Evolutionary conservation across 1,284 basidiomycete species (phyloP).

Genomic region (Schizopora paradoxa): DNA sequence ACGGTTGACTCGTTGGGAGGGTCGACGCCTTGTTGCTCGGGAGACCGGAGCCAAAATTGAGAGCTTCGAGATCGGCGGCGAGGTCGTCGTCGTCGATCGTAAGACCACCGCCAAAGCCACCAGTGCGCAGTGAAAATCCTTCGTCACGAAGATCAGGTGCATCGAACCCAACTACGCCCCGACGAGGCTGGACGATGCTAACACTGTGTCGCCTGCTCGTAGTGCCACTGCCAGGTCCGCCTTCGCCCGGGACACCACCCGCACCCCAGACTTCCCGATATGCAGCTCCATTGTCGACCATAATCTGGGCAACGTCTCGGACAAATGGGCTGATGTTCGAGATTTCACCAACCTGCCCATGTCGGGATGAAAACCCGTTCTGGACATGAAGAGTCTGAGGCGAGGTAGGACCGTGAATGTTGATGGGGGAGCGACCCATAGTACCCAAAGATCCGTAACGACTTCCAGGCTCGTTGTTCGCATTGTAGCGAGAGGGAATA

Average conservation of each 20-base stretch:
- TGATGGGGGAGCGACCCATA: conserved; percentile 46
- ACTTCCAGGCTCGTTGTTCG: conserved; percentile 56
- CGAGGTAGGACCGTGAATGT: conserved; percentile 34
- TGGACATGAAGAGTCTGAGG: conserved; percentile 36
- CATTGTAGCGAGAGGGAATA: conserved; percentile 52
- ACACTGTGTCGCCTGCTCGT: conserved; percentile 84
- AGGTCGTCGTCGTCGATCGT: conserved; percentile 79
- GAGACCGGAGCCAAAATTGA: conserved; percentile 55
- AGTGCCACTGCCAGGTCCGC: conserved; percentile 64
- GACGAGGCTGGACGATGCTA: conserved; percentile 72
- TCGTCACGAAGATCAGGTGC: conserved; percentile 38
- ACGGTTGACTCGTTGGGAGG: conserved; percentile 48
- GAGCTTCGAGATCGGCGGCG: conserved; percentile 58
- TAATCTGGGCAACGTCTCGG: conserved; percentile 69
- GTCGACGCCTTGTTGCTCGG: conserved; percentile 30
- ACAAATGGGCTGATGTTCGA: conserved; percentile 80
- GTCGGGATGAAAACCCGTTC: conserved; percentile 41
- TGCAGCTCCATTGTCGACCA: conserved; percentile 55
- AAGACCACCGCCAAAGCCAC: conserved; percentile 43
- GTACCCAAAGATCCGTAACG: conserved; percentile 61
- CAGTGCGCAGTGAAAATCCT: conserved; percentile 17
- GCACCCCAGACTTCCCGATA: conserved; percentile 63
- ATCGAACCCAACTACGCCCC: conserved; percentile 64
- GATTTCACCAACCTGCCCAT: conserved; percentile 35
- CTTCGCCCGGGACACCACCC: conserved; percentile 51